A percentile compares a stretch with the other conserved stretches of the same genome.
These are phyloP conservation scores for Stephanocyclus meneghinianus DNA, from an alignment of 352 stramenopile species.

Conservation along the genomic window DNA sequence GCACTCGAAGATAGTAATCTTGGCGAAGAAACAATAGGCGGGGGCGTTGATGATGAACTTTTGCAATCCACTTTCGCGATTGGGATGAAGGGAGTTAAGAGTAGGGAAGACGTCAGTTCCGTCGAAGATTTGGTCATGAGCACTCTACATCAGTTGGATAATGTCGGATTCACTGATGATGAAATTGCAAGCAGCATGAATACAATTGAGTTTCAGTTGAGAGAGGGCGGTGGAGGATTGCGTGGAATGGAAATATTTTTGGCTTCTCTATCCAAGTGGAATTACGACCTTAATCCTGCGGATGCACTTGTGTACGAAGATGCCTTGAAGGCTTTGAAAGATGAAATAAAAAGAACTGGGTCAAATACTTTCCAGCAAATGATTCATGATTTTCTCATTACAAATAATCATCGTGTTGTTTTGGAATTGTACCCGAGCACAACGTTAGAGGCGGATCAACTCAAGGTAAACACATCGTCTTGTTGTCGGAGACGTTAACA, in stretches of 20 bases:
- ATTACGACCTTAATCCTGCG: slow-evolving; percentile 78
- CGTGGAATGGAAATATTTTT: slow-evolving; percentile 81
- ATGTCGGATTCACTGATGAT: slow-evolving; percentile 77
- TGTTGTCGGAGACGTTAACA: neutral
- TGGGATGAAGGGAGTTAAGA: slow-evolving; percentile 61
- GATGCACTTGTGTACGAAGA: slow-evolving; percentile 70
- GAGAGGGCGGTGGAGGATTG: slow-evolving; percentile 76
- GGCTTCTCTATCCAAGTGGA: slow-evolving; percentile 76
- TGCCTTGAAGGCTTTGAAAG: slow-evolving; percentile 75
- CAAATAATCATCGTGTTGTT: slow-evolving; percentile 75
- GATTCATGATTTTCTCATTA: slow-evolving; percentile 69
- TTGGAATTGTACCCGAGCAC: slow-evolving; percentile 74
- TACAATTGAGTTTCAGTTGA: slow-evolving; percentile 79
- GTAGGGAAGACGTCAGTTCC: slow-evolving; percentile 39
- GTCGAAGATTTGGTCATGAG: slow-evolving; percentile 70
- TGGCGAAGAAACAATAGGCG: slow-evolving; percentile 72
- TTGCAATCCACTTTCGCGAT: slow-evolving; percentile 81
- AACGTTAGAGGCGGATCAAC: slow-evolving; percentile 41
- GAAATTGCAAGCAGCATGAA: slow-evolving; percentile 81
- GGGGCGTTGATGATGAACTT: slow-evolving; percentile 69
- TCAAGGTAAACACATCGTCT: slow-evolving; percentile 30
- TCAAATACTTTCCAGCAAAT: slow-evolving; percentile 71
- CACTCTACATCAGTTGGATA: slow-evolving; percentile 60
- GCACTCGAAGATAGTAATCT: slow-evolving; percentile 58
- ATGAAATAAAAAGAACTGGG: slow-evolving; percentile 57